Evolutionary conservation across 177 flowering plant genomes (phyloP).

Genomic region (Telopea speciosissima): DNA sequence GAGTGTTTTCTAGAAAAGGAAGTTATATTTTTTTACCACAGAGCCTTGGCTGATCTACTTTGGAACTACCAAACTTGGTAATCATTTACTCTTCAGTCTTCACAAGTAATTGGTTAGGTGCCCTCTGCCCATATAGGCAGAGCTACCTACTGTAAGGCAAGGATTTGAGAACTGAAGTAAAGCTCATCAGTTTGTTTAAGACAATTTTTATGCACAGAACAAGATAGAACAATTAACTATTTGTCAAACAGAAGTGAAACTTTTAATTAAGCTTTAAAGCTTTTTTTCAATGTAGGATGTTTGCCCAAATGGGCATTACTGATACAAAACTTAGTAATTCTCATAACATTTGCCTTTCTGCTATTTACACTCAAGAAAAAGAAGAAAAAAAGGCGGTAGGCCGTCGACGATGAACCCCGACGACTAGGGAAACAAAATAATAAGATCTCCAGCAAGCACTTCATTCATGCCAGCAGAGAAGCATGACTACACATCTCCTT

Average conservation of each 20-base stretch:
- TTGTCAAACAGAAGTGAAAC: neutral
- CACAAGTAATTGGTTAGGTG: neutral
- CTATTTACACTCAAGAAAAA: constrained; percentile 29
- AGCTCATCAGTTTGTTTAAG: neutral
- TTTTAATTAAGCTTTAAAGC: constrained; percentile 9
- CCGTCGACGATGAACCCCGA: neutral
- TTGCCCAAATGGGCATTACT: constrained; percentile 6
- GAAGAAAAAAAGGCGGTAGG: too few species aligned
- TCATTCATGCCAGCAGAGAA: constrained; percentile 67
- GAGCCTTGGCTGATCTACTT: neutral
- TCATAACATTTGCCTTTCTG: constrained; percentile 11
- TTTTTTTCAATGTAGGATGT: constrained; percentile 14
- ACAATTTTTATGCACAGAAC: neutral
- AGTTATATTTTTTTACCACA: too few species aligned
- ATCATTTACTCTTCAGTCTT: neutral
- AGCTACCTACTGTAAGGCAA: neutral
- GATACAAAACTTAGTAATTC: constrained; percentile 22
- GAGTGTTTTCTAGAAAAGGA: neutral
- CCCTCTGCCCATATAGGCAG: neutral
- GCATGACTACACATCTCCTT: constrained; percentile 74
- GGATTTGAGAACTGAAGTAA: neutral
- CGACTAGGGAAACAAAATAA: neutral
- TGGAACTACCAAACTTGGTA: neutral
- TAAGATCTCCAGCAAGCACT: neutral
- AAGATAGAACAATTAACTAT: neutral